phyloP scores from a whole-genome alignment of 2,329 filamentous ascomycete species.

The Aspergillus fijiensis region DNA sequence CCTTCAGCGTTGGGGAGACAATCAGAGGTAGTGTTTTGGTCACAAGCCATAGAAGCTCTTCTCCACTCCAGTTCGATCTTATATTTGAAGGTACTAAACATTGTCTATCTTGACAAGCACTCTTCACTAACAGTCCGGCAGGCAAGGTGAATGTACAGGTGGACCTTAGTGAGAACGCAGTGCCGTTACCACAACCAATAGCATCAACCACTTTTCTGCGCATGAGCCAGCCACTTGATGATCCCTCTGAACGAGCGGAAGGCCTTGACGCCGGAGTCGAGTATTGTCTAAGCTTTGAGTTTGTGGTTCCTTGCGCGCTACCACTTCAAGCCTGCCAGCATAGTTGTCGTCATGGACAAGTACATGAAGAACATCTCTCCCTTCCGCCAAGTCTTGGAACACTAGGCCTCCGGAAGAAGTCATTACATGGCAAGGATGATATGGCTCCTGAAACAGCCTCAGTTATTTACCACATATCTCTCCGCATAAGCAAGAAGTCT shows the following conservation, averaged over 20 bases:
- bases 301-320: slow-evolving; percentile 18
- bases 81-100: slow-evolving; percentile 8
- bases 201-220: slow-evolving; percentile 15
- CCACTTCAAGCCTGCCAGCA: slow-evolving; percentile 18
- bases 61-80: not conserved
- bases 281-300: slow-evolving; percentile 16
- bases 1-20: slow-evolving; percentile 13
- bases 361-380: slow-evolving; percentile 18
- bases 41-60: slow-evolving; percentile 8
- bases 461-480: slow-evolving; percentile 11
- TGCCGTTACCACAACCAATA: slow-evolving; percentile 10
- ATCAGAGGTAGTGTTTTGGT: slow-evolving; percentile 14
- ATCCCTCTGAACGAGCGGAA: not conserved
- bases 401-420: not conserved
- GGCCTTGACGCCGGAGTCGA: not conserved
- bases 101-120: not conserved
- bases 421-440: not conserved
- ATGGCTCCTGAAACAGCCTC: slow-evolving; percentile 11
- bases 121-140: not conserved
- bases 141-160: slow-evolving; percentile 13
- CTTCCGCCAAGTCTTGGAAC: slow-evolving; percentile 17
- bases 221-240: slow-evolving; percentile 13
- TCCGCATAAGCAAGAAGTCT: slow-evolving; percentile 2
- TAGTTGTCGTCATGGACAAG: slow-evolving; percentile 10
- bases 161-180: slow-evolving; percentile 18